These are phyloP conservation scores for Pulveroboletus sp. DNA, from an alignment of 768 basidiomycete genomes.

Conservation along the genomic window DNA sequence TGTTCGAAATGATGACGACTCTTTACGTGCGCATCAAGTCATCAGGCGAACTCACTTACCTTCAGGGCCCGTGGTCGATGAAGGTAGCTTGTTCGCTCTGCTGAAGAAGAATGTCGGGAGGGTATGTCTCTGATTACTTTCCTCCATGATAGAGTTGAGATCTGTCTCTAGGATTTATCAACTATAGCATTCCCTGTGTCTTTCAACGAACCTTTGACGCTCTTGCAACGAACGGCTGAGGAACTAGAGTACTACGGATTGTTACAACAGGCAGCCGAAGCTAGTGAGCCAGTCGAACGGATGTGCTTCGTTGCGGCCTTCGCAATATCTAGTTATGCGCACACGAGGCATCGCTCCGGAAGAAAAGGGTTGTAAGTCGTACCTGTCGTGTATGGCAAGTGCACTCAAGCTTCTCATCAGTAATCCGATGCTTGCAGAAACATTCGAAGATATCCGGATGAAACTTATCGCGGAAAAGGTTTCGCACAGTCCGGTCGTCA, in stretches of 20 bases:
- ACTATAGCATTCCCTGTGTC: constrained; percentile 82
- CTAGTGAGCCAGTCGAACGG: constrained; percentile 57
- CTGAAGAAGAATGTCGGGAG: constrained; percentile 88
- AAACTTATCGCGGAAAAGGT: constrained; percentile 87
- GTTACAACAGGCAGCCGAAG: constrained; percentile 57
- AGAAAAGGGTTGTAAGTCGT: constrained; percentile 80
- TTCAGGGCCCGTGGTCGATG: constrained; percentile 57
- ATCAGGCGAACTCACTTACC: constrained; percentile 56
- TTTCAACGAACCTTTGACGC: constrained; percentile 84
- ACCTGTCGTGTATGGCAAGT: constrained; percentile 2
- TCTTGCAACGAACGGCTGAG: constrained; percentile 78
- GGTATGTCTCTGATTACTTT: constrained; percentile 35
- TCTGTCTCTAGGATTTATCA: constrained; percentile 59
- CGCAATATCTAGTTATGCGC: constrained; percentile 79
- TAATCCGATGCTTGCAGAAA: constrained; percentile 86
- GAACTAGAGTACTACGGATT: constrained; percentile 76
- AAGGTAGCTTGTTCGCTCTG: constrained; percentile 77
- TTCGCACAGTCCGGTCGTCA: constrained; percentile 75
- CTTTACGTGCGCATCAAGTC: constrained; percentile 26
- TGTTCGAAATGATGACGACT: constrained; percentile 3
- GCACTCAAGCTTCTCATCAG: constrained; percentile 35
- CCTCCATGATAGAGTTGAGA: neutral
- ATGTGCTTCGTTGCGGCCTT: constrained; percentile 80
- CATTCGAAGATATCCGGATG: constrained; percentile 79
- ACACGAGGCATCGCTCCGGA: constrained; percentile 73